Evolutionary conservation across 768 basidiomycete genomes (phyloP).

Genomic region (Termitomyces sp.): DNA sequence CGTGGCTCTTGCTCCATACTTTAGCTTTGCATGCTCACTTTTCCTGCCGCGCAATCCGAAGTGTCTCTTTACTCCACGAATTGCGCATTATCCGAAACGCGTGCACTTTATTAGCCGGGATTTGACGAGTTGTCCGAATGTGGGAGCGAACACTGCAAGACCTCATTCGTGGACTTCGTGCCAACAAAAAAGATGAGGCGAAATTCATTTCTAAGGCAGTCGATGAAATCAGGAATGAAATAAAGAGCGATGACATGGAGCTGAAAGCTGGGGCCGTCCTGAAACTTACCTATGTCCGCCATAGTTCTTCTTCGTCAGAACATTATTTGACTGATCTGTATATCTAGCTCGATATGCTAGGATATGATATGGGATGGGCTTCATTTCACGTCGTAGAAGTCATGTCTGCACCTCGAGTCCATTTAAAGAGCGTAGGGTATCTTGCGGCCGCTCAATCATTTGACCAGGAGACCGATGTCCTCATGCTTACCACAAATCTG

Average conservation of each 20-base stretch:
- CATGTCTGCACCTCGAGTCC: slow-evolving; percentile 90
- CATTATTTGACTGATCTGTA: slow-evolving; percentile 7
- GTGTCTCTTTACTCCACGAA: background rate
- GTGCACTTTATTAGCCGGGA: background rate
- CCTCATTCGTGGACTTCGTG: slow-evolving; percentile 90
- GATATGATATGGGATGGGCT: slow-evolving; percentile 91
- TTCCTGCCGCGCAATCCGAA: background rate
- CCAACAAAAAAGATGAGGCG: slow-evolving; percentile 90
- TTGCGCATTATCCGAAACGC: background rate
- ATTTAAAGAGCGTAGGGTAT: slow-evolving; percentile 94
- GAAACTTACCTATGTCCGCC: slow-evolving; percentile 93
- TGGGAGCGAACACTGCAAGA: slow-evolving; percentile 97
- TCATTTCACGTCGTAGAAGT: slow-evolving; percentile 97
- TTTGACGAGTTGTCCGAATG: slow-evolving; percentile 41
- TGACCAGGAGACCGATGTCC: slow-evolving; percentile 89
- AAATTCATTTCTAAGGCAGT: slow-evolving; percentile 91
- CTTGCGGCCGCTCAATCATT: slow-evolving; percentile 92
- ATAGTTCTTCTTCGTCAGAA: background rate
- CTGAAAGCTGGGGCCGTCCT: slow-evolving; percentile 92
- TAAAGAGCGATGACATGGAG: slow-evolving; percentile 93
- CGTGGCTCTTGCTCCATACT: background rate
- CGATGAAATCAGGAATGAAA: slow-evolving; percentile 90
- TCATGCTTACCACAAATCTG: slow-evolving; percentile 95
- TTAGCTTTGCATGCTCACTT: background rate
- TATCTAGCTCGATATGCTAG: slow-evolving; percentile 93